Base-by-base conservation (phyloP, 208 protist genomes). In the Naegleria gruberi region DNA sequence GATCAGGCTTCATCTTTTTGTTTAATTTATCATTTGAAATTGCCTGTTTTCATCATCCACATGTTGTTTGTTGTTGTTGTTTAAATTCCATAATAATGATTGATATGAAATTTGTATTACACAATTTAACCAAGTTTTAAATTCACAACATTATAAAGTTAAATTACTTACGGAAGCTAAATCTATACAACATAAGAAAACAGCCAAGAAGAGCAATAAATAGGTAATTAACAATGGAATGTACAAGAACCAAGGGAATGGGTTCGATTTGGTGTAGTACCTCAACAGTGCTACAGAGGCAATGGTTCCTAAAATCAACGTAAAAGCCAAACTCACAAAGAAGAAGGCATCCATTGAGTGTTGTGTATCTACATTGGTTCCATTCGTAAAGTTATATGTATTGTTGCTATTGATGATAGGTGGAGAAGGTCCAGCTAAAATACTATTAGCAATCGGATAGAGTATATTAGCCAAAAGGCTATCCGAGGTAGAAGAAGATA, bases 201-300 rank as follows among this genome's bases (percentile, higher is more conserved):
- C 15, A 30, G 45, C 26, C 19, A 7, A 42, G 42, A 88, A 88
- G 5, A 88, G 12, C 7, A 65, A n/a, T 8, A 88, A 43, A 42
- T 65, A 88, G 0, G 45, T 88, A 42, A 65, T 23, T 40, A 88
- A 88, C 7, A 88, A 26, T 42, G 84, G 41, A 6, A 88, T 43
- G n/a, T 88, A 88, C 6, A 88, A 37, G 8, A 77, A 77, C 65
- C 65, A 77, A 37, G 65, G 65, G 34, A 77, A 77, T 77, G 65
- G 65, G 34, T 37, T 77, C 6, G 65, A 77, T 77, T 77, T 77
- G 17, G 65, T 77, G 26, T 77, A 77, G 34, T 37, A 77, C 34
- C 65, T 0, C 8, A 77, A 37, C 26, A 77, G 26, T 7, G n/a
- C 6, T 37, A 77, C 34, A n/a, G 65, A 37, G 30, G 34, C 6